These are phyloP conservation scores for Apiotrichum sp. DNA, from an alignment of 1,284 basidiomycete species.

Conservation along the genomic window DNA sequence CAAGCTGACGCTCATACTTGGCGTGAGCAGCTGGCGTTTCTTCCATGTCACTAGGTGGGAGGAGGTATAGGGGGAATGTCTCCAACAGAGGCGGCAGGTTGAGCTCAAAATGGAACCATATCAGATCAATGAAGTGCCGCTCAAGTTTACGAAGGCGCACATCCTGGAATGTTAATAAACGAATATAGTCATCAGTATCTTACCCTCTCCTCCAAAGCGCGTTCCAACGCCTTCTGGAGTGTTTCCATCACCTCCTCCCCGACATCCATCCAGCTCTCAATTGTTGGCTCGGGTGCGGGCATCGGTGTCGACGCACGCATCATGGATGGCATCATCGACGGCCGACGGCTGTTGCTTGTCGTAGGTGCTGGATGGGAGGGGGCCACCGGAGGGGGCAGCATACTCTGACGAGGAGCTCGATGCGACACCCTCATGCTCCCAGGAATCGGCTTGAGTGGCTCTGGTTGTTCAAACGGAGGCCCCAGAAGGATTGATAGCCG, in stretches of 20 bases:
- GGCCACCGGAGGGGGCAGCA: neutral
- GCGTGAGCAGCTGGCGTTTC: conserved; percentile 29
- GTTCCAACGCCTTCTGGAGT: conserved; percentile 24
- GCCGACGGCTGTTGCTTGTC: conserved; percentile 9
- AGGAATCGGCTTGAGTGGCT: conserved; percentile 32
- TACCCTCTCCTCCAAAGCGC: conserved; percentile 36
- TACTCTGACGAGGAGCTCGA: conserved; percentile 1
- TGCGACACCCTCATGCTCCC: conserved; percentile 6
- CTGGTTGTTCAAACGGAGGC: conserved; percentile 31
- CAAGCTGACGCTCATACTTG: conserved; percentile 26
- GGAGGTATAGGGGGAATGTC: conserved; percentile 28
- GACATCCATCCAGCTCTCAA: conserved; percentile 30
- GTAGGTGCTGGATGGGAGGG: conserved; percentile 8
- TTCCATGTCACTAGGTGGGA: conserved; percentile 23
- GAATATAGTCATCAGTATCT: conserved; percentile 3
- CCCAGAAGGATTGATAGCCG: conserved; percentile 35
- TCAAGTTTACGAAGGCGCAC: conserved; percentile 28
- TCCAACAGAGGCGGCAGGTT: conserved; percentile 27
- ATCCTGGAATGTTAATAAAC: conserved; percentile 19
- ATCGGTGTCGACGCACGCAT: neutral
- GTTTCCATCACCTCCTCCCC: conserved; percentile 32
- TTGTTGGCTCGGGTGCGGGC: neutral
- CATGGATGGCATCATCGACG: conserved; percentile 4
- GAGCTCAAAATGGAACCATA: conserved; percentile 41
- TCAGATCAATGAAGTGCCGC: conserved; percentile 33